phyloP scores from a whole-genome alignment of 768 basidiomycete species.

The Sarcomyxa edulis region DNA sequence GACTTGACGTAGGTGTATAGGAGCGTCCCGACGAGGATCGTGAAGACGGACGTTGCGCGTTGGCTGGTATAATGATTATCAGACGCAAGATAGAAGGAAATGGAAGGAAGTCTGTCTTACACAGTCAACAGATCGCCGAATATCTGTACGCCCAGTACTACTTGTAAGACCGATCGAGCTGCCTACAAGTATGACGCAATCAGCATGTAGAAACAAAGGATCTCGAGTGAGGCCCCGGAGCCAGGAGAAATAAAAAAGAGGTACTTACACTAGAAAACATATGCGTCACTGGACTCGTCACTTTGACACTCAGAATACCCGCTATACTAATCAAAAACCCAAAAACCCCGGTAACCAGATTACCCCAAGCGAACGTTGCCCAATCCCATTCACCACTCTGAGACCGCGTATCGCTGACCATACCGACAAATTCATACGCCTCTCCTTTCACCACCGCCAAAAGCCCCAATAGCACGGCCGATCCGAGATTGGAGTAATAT shows the following conservation, averaged over 20 bases:
- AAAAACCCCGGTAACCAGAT: constrained; percentile 48
- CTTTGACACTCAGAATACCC: constrained; percentile 74
- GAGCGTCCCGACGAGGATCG: constrained; percentile 61
- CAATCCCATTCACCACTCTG: constrained; percentile 18
- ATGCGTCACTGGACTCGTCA: constrained; percentile 81
- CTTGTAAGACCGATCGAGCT: constrained; percentile 73
- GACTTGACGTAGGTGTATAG: constrained; percentile 66
- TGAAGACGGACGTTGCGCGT: constrained; percentile 52
- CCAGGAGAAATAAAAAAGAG: constrained; percentile 1
- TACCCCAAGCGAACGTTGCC: constrained; percentile 23
- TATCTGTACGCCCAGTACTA: constrained; percentile 59
- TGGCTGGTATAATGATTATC: constrained; percentile 29
- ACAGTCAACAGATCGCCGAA: constrained; percentile 64
- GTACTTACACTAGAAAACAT: constrained; percentile 58
- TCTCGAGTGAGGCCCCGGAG: too few species aligned
- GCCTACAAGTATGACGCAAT: constrained; percentile 35
- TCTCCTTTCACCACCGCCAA: constrained; percentile 66
- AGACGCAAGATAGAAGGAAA: constrained; percentile 2
- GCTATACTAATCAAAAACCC: constrained; percentile 82
- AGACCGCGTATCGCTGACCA: too few species aligned
- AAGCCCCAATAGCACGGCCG: constrained; percentile 53
- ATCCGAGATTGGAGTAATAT: constrained; percentile 73
- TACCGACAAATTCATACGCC: constrained; percentile 40
- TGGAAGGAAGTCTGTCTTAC: constrained; percentile 32
- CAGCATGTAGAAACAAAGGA: too few species aligned